Evolutionary conservation across 1,284 basidiomycete genomes (phyloP).

Genomic region (Jaminaea rosea): DNA sequence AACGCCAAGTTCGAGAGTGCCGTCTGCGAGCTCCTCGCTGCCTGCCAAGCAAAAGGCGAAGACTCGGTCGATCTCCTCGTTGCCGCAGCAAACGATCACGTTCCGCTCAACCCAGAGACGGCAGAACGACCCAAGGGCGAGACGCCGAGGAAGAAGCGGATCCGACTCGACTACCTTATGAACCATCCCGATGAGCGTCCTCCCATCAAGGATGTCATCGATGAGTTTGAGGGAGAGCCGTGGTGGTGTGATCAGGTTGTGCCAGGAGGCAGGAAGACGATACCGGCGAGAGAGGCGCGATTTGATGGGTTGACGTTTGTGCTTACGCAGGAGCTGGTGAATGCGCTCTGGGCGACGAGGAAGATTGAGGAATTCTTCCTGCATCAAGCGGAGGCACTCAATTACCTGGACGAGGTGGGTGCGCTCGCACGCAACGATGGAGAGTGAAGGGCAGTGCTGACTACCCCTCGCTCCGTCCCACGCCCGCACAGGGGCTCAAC

Average conservation of each 20-base stretch:
- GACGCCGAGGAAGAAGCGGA: slow-evolving; percentile 32
- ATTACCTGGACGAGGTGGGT: slow-evolving; percentile 56
- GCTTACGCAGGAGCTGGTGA: slow-evolving; percentile 50
- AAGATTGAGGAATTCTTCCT: slow-evolving; percentile 63
- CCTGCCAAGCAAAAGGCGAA: slow-evolving; percentile 25
- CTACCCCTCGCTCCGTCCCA: too few relatives aligned
- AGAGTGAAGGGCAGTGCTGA: too few relatives aligned
- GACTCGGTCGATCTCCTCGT: slow-evolving; percentile 38
- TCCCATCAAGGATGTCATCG: slow-evolving; percentile 27
- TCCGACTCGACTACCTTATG: slow-evolving; percentile 34
- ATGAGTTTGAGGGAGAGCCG: slow-evolving; percentile 23
- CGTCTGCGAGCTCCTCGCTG: slow-evolving; percentile 33
- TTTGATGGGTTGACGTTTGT: slow-evolving; percentile 24
- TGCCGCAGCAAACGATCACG: slow-evolving; percentile 34
- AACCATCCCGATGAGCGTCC: slow-evolving; percentile 30
- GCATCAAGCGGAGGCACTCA: slow-evolving; percentile 71
- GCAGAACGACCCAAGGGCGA: slow-evolving; percentile 16
- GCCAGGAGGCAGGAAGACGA: slow-evolving; percentile 34
- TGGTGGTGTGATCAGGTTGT: slow-evolving; percentile 47
- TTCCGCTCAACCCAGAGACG: slow-evolving; percentile 30
- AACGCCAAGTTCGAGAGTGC: slow-evolving; percentile 43
- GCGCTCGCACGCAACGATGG: too few relatives aligned
- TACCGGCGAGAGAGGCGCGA: slow-evolving; percentile 23
- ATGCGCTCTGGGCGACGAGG: slow-evolving; percentile 59
- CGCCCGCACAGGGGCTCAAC: too few relatives aligned